These are phyloP conservation scores for Russula ochroleuca DNA, from an alignment of 768 basidiomycete genomes.

Conservation along the genomic window DNA sequence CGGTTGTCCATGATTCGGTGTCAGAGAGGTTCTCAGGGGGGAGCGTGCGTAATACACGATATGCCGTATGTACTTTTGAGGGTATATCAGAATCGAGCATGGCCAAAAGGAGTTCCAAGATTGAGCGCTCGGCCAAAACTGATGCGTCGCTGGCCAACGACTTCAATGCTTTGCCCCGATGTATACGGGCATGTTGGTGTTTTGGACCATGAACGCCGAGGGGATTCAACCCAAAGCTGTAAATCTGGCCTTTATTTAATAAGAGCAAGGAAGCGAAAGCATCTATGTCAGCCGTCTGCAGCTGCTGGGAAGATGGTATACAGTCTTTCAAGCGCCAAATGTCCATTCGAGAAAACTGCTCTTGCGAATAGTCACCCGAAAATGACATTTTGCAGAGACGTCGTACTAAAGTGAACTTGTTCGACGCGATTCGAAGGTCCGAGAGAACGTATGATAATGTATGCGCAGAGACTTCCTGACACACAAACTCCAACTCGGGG, in stretches of 20 bases:
- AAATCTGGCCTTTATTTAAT: conserved; percentile 54
- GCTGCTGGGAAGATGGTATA: conserved; percentile 50
- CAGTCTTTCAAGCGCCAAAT: conserved; percentile 85
- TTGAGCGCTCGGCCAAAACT: conserved; percentile 14
- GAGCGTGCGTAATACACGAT: conserved; percentile 23
- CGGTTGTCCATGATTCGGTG: conserved; percentile 15
- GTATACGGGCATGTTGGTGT: conserved; percentile 35
- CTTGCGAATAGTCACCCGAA: conserved; percentile 38
- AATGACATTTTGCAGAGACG: conserved; percentile 51
- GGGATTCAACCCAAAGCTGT: conserved; percentile 55
- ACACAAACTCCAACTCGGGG: conserved; percentile 42
- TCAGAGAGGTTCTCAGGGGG: conserved; percentile 21
- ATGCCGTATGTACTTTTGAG: conserved; percentile 24
- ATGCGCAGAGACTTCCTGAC: conserved; percentile 43
- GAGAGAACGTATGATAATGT: conserved; percentile 52
- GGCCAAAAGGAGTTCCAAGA: conserved; percentile 24
- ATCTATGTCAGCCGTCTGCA: conserved; percentile 65
- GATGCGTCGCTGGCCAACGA: conserved; percentile 35
- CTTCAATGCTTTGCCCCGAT: conserved; percentile 9
- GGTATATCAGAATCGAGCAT: conserved; percentile 26
- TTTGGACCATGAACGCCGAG: conserved; percentile 40
- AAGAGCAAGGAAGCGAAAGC: conserved; percentile 68
- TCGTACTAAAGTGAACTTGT: conserved; percentile 74
- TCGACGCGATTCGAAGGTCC: conserved; percentile 58
- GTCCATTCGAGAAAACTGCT: conserved; percentile 51